Evolutionary conservation across 805 yeast genomes (phyloP).

Genomic region (Pichia nakasei): DNA sequence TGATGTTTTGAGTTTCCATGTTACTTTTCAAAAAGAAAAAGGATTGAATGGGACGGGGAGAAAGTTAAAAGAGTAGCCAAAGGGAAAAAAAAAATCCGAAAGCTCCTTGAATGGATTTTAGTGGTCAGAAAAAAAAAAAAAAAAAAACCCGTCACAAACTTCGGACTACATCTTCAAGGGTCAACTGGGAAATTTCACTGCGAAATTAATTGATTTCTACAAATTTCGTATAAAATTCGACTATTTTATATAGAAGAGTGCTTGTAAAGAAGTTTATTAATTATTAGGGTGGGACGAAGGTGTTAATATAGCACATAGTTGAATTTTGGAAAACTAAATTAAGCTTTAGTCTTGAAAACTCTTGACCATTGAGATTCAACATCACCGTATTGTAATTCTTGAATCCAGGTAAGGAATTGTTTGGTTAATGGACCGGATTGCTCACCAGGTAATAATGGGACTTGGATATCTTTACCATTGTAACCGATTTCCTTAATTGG

Average conservation of each 20-base stretch:
- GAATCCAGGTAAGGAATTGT: slow-evolving; percentile 76
- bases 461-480: slow-evolving; percentile 60
- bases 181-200: no score
- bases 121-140: not conserved
- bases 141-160: no score
- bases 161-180: no score
- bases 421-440: slow-evolving; percentile 74
- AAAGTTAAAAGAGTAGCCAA: not conserved
- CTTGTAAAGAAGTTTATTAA: no score
- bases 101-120: not conserved
- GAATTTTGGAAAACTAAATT: not conserved
- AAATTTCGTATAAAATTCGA: not conserved
- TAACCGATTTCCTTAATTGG: slow-evolving; percentile 87
- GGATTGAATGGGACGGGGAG: not conserved
- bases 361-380: slow-evolving; percentile 54
- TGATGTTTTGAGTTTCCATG: not conserved
- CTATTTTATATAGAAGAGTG: no score
- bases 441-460: slow-evolving; percentile 75
- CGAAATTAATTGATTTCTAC: no score
- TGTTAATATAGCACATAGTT: no score
- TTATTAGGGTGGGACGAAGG: no score
- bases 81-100: not conserved
- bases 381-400: slow-evolving; percentile 83
- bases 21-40: not conserved
- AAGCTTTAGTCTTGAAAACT: slow-evolving; percentile 17